Evolutionary conservation across 2,329 filamentous ascomycete genomes (phyloP).

Genomic region (Phyllosticta capitalensis): DNA sequence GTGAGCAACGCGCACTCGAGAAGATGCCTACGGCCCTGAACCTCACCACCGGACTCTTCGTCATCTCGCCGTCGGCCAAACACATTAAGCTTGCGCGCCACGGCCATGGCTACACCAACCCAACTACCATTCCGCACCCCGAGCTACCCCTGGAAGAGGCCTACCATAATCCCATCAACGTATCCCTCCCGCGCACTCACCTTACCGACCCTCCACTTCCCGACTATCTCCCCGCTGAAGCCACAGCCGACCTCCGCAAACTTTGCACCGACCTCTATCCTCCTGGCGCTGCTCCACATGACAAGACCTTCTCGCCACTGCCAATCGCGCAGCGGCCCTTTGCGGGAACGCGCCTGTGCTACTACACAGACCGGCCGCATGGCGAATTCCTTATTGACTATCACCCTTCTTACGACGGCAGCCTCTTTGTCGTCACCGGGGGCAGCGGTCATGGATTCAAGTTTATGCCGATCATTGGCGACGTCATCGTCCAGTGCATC

Average conservation of each 20-base stretch:
- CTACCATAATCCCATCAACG: constrained; percentile 26
- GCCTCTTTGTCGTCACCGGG: constrained; percentile 50
- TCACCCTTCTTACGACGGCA: constrained; percentile 39
- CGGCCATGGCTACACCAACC: constrained; percentile 41
- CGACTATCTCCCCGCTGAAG: constrained; percentile 25
- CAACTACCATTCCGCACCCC: constrained; percentile 36
- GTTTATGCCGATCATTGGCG: constrained; percentile 50
- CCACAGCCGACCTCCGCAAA: constrained; percentile 20
- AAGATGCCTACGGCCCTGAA: constrained; percentile 65
- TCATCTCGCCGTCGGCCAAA: constrained; percentile 53
- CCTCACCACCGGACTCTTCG: constrained; percentile 61
- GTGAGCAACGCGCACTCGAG: constrained; percentile 57
- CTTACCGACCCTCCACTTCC: constrained; percentile 23
- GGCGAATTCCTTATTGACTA: constrained; percentile 48
- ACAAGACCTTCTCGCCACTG: constrained; percentile 9
- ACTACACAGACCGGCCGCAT: constrained; percentile 48
- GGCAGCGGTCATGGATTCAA: constrained; percentile 56
- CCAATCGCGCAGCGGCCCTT: constrained; percentile 32
- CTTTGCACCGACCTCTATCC: constrained; percentile 18
- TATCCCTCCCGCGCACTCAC: constrained; percentile 40
- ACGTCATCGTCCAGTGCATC: constrained; percentile 44
- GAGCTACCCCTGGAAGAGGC: constrained; percentile 19
- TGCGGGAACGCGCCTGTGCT: constrained; percentile 41
- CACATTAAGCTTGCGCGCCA: constrained; percentile 42
- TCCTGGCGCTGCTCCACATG: constrained; percentile 19